These are phyloP conservation scores for Emergomyces pasteurianus DNA, from an alignment of 2,329 filamentous ascomycete genomes.

Conservation along the genomic window DNA sequence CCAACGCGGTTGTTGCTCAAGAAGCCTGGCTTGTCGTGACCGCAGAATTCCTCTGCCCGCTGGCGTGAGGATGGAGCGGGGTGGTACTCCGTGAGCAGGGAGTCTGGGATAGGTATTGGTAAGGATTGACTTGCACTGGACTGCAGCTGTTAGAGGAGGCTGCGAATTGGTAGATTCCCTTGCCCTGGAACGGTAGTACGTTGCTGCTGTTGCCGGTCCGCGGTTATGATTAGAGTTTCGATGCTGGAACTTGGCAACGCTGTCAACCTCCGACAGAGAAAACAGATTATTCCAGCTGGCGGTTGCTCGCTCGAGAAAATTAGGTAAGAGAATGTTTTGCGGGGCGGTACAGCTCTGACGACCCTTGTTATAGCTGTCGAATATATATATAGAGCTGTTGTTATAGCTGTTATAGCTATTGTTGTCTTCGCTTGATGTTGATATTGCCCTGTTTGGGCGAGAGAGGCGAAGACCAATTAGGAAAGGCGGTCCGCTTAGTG, in stretches of 20 bases:
- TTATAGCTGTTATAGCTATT: neutral
- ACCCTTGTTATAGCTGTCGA: neutral
- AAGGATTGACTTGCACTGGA: neutral
- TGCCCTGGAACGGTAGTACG: neutral
- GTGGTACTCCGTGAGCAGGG: neutral
- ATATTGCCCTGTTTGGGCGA: neutral
- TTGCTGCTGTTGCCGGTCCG: too few species aligned
- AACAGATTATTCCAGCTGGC: neutral
- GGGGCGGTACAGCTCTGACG: too few species aligned
- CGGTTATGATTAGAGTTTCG: neutral
- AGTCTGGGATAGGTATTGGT: neutral
- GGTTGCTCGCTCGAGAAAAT: neutral
- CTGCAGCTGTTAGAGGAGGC: neutral
- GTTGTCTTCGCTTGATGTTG: neutral
- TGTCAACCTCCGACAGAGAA: too few species aligned
- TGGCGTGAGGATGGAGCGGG: neutral
- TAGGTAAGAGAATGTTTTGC: neutral
- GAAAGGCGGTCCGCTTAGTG: neutral
- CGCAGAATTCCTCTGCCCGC: neutral
- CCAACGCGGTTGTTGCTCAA: neutral
- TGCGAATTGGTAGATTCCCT: neutral
- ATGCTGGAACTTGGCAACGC: neutral
- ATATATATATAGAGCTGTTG: neutral
- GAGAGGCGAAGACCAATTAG: neutral
- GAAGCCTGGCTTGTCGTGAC: neutral